phyloP scores from a whole-genome alignment of 805 yeast species.

The Ogataea glucozyma region DNA sequence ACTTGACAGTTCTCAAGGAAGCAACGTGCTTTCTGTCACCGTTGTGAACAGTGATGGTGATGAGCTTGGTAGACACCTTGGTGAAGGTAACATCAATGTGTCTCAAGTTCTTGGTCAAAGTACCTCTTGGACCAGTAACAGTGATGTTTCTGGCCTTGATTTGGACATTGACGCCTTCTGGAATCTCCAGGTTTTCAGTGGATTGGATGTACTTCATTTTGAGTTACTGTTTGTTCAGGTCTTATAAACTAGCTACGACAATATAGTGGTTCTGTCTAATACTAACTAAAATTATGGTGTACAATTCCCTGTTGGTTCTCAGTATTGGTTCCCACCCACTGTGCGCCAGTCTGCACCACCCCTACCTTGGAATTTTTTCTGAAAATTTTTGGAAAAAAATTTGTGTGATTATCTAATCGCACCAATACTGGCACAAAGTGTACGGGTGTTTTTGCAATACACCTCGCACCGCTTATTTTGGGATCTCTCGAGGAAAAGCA shows the following conservation, averaged over 20 bases:
- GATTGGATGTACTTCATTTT: slow-evolving; percentile 64
- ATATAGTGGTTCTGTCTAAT: too few species aligned
- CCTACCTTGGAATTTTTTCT: not conserved
- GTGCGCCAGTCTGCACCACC: not conserved
- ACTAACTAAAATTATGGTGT: not conserved
- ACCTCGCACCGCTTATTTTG: not conserved
- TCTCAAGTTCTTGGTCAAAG: slow-evolving; percentile 82
- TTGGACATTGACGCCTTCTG: slow-evolving; percentile 89
- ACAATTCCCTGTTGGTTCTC: slow-evolving; percentile 1
- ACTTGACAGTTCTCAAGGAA: slow-evolving; percentile 97
- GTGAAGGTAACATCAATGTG: slow-evolving; percentile 94
- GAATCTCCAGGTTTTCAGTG: slow-evolving; percentile 60
- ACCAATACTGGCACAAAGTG: not conserved
- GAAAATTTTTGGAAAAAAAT: slow-evolving; percentile 11
- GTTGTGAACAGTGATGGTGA: slow-evolving; percentile 92
- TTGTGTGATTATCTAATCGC: slow-evolving; percentile 7
- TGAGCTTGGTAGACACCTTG: slow-evolving; percentile 68
- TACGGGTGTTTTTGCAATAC: not conserved
- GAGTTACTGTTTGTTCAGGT: slow-evolving; percentile 1
- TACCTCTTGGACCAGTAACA: slow-evolving; percentile 98
- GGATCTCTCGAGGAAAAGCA: slow-evolving; percentile 9
- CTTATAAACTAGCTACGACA: not conserved
- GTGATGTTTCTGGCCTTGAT: slow-evolving; percentile 89
- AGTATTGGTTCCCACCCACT: slow-evolving; percentile 1
- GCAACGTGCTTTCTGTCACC: slow-evolving; percentile 99